Base-by-base conservation (phyloP, 2,329 filamentous ascomycete species). In the Beauveria sp. region DNA sequence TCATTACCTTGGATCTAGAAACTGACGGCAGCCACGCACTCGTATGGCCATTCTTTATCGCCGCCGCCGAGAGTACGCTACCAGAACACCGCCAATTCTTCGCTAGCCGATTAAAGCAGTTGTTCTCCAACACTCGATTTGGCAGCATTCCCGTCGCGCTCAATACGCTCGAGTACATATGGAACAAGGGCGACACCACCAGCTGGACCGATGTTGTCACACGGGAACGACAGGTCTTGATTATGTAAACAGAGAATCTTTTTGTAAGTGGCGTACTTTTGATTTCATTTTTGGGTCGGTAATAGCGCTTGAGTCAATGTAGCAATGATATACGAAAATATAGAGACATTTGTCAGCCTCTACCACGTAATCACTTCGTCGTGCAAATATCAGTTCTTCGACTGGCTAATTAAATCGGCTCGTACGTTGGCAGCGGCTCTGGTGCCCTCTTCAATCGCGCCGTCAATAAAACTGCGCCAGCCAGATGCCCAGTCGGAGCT, bases 381-480 rank as follows among this genome's bases (percentile, higher is more conserved):
- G 26, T 7, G 37, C 22, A 41, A 10, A n/a, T 6, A 5, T 55
- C 44, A 60, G 51, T 51, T 43, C 28, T 62, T 55, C 16, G 24
- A 48, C 22, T 22, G 40, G 18, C 55, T 46, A 14, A 41, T 56
- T n/a, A 62, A 47, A 43, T 65, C 58, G 26, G 62, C 55, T 18
- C 63, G 62, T 5, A 64, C 64, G 22, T 53, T 55, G 41, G 54
- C 57, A 3, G 72, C 74, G 12, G 70, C 74, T 47, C 70, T 67
- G 2, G 75, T 73, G 0, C 78, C 78, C 40, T 78, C 76, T 55
- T 80, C 76, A 47, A 80, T 79, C 0, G 78, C 79, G 1, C 78
- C 79, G 63, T 81, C 79, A 14, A 80, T 79, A 44, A 80, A 80
- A 24, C 77, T 76, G 0, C 79, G 69, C 79, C 79, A 80, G 0